Conservation (phyloP, 164 flowering plant genomes). For the Stephania cephalantha region DNA sequence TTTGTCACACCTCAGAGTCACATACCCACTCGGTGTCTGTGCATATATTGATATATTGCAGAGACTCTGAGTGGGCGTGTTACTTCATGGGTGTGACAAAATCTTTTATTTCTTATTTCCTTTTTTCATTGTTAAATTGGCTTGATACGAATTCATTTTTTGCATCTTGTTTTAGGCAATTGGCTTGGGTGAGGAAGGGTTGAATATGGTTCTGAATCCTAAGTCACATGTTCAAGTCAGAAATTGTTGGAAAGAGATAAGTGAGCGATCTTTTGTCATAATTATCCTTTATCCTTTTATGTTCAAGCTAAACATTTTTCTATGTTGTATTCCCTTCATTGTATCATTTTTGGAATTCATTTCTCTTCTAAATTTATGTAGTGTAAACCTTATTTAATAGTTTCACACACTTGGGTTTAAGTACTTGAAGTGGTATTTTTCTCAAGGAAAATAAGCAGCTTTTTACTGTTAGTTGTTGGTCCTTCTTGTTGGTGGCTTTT, state of each 20-base stretch:
- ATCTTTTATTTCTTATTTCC: not conserved
- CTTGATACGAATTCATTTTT: not conserved
- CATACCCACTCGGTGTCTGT: not conserved
- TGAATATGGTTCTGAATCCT: not conserved
- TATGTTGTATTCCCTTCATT: not conserved
- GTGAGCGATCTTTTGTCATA: not conserved
- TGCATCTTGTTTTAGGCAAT: not conserved
- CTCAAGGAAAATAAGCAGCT: too few relatives aligned
- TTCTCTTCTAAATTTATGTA: not conserved
- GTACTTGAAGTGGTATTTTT: too few relatives aligned
- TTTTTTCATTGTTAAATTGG: not conserved
- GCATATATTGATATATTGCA: not conserved
- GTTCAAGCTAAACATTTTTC: not conserved
- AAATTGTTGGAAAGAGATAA: not conserved
- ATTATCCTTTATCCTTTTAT: not conserved
- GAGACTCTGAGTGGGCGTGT: not conserved
- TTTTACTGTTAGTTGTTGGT: too few relatives aligned
- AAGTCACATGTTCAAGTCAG: not conserved
- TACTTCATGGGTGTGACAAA: not conserved
- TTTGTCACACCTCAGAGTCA: not conserved
- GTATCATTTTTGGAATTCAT: not conserved
- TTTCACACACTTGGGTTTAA: too few relatives aligned
- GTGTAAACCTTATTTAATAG: too few relatives aligned
- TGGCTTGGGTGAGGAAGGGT: conserved; percentile 1
- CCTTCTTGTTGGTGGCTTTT: too few relatives aligned